Evolutionary conservation across 306 rosid genomes (phyloP).

Genomic region (Hylodesmum podocarpum): DNA sequence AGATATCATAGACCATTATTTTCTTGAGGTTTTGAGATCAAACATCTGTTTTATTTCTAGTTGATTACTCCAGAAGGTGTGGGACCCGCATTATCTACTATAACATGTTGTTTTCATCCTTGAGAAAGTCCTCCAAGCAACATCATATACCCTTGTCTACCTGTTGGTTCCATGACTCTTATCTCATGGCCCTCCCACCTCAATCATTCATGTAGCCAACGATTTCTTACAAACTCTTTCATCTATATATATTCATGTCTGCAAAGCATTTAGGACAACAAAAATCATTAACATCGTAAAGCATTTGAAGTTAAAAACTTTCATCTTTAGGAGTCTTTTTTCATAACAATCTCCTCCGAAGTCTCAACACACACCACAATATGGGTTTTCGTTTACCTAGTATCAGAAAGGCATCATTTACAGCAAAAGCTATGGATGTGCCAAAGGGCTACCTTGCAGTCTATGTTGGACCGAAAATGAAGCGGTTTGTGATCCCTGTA

Average conservation of each 20-base stretch:
- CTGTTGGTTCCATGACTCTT: neutral
- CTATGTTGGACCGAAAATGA: slow-evolving; percentile 25
- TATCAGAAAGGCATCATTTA: neutral
- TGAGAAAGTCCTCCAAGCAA: slow-evolving; percentile 22
- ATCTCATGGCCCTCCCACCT: neutral
- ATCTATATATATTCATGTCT: slow-evolving; percentile 30
- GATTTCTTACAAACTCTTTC: neutral
- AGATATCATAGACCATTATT: neutral
- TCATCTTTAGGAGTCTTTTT: neutral
- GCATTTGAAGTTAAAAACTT: neutral
- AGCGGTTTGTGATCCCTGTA: slow-evolving; percentile 4
- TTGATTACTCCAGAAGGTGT: neutral
- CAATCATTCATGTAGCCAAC: neutral
- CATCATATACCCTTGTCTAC: slow-evolving; percentile 30
- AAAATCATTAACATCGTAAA: slow-evolving; percentile 13
- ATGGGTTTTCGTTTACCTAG: slow-evolving; percentile 25
- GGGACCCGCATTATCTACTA: neutral
- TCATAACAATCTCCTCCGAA: neutral
- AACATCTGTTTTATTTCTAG: neutral
- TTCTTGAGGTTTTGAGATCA: neutral
- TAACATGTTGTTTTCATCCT: neutral
- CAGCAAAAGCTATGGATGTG: neutral
- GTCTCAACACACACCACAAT: neutral
- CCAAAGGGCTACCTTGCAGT: slow-evolving; percentile 32
- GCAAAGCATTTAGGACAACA: slow-evolving; percentile 12